Percentiles rank a stretch among this genome's conserved stretches.
Evolutionary conservation across 371 early-diverging fungal species (phyloP).

Genomic region (Phascolomyces articulosus): DNA sequence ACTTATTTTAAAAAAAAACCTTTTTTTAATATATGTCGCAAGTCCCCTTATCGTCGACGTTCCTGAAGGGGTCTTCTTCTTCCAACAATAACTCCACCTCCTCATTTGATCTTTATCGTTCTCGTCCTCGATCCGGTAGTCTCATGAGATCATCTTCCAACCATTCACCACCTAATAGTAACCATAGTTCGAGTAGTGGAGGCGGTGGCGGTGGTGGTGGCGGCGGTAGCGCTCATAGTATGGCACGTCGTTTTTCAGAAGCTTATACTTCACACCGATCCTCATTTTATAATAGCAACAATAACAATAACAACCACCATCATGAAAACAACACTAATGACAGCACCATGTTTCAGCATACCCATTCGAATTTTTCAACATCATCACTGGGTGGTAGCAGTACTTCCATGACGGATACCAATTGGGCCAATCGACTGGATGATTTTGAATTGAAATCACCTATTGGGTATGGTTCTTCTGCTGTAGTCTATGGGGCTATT

Average conservation of each 20-base stretch:
- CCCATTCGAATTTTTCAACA: slow-evolving; percentile 8
- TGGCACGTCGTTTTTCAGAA: slow-evolving; percentile 13
- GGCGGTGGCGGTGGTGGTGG: too few relatives aligned
- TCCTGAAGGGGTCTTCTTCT: slow-evolving; percentile 13
- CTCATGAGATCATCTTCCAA: slow-evolving; percentile 9
- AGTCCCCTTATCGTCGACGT: slow-evolving; percentile 14
- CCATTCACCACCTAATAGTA: neutral
- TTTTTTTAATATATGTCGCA: slow-evolving; percentile 7
- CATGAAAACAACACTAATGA: neutral
- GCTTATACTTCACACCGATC: neutral
- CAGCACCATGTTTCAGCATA: neutral
- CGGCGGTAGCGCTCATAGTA: too few relatives aligned
- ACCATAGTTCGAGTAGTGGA: too few relatives aligned
- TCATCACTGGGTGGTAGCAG: slow-evolving; percentile 8
- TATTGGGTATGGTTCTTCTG: slow-evolving; percentile 84
- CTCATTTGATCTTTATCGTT: slow-evolving; percentile 11
- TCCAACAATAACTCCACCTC: slow-evolving; percentile 10
- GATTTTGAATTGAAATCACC: slow-evolving; percentile 49
- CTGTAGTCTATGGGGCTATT: slow-evolving; percentile 80
- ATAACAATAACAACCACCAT: neutral
- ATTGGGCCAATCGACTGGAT: slow-evolving; percentile 25
- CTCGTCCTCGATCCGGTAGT: slow-evolving; percentile 15
- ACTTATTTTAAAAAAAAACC: neutral
- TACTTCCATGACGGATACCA: slow-evolving; percentile 7
- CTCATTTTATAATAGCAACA: neutral